Conservation (phyloP, 768 basidiomycete genomes). For the Neoboletus subvelutipes region DNA sequence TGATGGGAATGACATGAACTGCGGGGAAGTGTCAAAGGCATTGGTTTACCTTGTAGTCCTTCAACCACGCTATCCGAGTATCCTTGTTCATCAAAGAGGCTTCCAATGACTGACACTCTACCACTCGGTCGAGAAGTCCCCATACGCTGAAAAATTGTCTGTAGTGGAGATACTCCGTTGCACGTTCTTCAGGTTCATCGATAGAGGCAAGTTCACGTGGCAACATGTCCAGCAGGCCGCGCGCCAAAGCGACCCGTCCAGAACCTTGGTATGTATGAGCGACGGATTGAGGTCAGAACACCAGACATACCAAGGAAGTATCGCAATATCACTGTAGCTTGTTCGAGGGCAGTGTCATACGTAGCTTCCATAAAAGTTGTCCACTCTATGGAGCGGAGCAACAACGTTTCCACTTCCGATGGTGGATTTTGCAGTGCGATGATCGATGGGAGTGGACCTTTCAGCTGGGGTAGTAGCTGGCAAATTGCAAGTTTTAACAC, state of each 20-base stretch:
- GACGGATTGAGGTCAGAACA: neutral
- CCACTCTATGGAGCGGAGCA: slow-evolving; percentile 93
- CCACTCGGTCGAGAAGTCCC: slow-evolving; percentile 61
- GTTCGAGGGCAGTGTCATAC: slow-evolving; percentile 74
- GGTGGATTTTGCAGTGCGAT: slow-evolving; percentile 55
- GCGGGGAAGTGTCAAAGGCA: neutral
- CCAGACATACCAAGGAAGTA: slow-evolving; percentile 80
- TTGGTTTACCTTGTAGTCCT: slow-evolving; percentile 55
- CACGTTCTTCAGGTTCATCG: slow-evolving; percentile 65
- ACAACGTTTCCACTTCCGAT: slow-evolving; percentile 55
- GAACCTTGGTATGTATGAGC: slow-evolving; percentile 44
- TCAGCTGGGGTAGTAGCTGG: slow-evolving; percentile 53
- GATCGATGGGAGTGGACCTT: slow-evolving; percentile 61
- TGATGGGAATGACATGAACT: slow-evolving; percentile 22
- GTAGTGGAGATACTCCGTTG: slow-evolving; percentile 77
- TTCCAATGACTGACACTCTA: slow-evolving; percentile 59
- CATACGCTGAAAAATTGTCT: slow-evolving; percentile 77
- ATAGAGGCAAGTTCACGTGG: slow-evolving; percentile 64
- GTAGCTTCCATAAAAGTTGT: slow-evolving; percentile 77
- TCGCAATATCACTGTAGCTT: slow-evolving; percentile 84
- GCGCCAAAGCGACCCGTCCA: slow-evolving; percentile 73
- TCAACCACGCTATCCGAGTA: slow-evolving; percentile 57
- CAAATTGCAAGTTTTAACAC: slow-evolving; percentile 8
- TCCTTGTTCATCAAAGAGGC: slow-evolving; percentile 58
- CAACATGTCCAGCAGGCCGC: slow-evolving; percentile 54